A percentile compares a stretch with the other conserved stretches of the same genome.
Evolutionary conservation across 2,329 filamentous ascomycete species (phyloP).

Genomic region (Pseudogymnoascus sp.): DNA sequence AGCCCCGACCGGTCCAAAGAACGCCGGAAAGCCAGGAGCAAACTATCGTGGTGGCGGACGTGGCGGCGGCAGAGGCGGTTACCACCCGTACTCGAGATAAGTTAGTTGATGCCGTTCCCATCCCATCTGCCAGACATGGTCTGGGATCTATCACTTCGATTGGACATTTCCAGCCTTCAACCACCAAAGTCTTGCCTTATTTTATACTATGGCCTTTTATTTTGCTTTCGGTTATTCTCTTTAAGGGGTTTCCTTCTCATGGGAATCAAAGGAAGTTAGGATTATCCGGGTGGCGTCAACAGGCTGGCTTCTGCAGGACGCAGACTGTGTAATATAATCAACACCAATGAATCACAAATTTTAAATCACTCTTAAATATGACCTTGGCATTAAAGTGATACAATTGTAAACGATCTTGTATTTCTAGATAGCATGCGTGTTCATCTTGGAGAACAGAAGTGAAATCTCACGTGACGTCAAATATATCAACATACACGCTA

Average conservation of each 20-base stretch:
- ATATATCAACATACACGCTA: not conserved
- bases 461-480: not conserved
- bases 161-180: not conserved
- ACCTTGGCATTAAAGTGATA: not conserved
- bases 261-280: constrained; percentile 6
- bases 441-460: not conserved
- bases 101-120: not conserved
- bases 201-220: not conserved
- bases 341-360: not conserved
- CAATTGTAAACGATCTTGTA: not conserved
- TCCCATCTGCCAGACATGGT: not conserved
- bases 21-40: constrained; percentile 81
- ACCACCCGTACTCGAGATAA: constrained; percentile 64
- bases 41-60: constrained; percentile 90
- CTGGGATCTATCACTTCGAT: not conserved
- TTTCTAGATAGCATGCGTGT: not conserved
- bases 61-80: constrained; percentile 67
- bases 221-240: not conserved
- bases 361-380: not conserved
- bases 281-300: constrained; percentile 10
- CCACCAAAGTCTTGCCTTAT: not conserved
- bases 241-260: not conserved
- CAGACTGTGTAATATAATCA: constrained; percentile 10
- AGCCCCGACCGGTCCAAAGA: constrained; percentile 92
- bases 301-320: constrained; percentile 2